Conservation (phyloP, 2,329 filamentous ascomycete genomes). For the Alternaria triticimaculans region DNA sequence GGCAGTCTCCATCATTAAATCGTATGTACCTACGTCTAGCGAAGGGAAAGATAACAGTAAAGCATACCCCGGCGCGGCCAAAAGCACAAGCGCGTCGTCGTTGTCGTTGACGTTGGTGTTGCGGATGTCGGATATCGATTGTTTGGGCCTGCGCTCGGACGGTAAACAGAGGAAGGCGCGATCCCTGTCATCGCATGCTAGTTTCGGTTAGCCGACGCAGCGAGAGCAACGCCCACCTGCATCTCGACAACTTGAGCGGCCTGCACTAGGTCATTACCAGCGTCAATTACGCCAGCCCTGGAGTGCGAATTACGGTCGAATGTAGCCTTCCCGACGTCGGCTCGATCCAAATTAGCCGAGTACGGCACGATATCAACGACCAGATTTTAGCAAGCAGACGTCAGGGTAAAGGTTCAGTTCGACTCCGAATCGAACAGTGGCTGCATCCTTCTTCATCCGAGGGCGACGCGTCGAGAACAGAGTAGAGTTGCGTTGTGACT, state of each 20-base stretch:
- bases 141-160: conserved; percentile 16
- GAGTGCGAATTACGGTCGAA: not conserved
- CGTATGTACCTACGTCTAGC: not conserved
- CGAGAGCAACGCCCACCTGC: not conserved
- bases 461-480: not conserved
- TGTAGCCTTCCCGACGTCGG: not conserved
- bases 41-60: conserved; percentile 12
- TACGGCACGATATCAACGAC: not conserved
- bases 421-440: not conserved
- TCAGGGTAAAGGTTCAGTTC: not conserved
- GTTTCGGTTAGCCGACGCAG: not conserved
- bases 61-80: conserved; percentile 5
- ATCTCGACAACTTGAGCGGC: not conserved
- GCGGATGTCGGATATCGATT: conserved; percentile 10
- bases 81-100: conserved; percentile 11
- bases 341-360: not conserved
- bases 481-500: not conserved
- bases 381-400: not conserved
- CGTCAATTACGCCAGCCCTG: not conserved
- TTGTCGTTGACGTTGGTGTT: conserved; percentile 6
- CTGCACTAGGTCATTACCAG: not conserved
- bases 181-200: conserved; percentile 9
- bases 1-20: conserved; percentile 26
- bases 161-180: conserved; percentile 14
- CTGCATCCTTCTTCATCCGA: not conserved